phyloP scores from a whole-genome alignment of 805 yeast genomes.

The Metschnikowia vanudenii region DNA sequence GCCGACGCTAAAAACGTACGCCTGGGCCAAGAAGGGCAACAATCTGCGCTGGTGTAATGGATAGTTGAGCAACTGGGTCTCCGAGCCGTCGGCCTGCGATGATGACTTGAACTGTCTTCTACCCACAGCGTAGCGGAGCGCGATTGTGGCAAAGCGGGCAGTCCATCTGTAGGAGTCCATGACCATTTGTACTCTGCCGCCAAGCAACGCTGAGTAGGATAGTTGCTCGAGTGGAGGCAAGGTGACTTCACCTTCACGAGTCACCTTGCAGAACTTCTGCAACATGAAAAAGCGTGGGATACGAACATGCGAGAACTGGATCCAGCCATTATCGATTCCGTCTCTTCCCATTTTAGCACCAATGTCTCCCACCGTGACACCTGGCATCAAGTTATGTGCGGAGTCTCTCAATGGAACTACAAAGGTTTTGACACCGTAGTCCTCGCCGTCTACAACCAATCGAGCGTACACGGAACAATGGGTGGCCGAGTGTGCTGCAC shows the following conservation, averaged over 20 bases:
- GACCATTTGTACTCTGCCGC: slow-evolving; percentile 23
- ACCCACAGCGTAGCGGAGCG: slow-evolving; percentile 23
- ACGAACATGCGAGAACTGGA: slow-evolving; percentile 22
- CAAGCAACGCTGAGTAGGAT: slow-evolving; percentile 22
- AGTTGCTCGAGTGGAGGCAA: slow-evolving; percentile 23
- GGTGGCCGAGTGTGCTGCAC: slow-evolving; percentile 24
- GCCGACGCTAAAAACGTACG: slow-evolving; percentile 21
- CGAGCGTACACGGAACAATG: slow-evolving; percentile 23
- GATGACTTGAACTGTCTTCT: slow-evolving; percentile 22
- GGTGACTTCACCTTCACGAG: slow-evolving; percentile 19
- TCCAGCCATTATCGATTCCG: slow-evolving; percentile 26
- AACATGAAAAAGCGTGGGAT: slow-evolving; percentile 24
- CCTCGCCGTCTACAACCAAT: slow-evolving; percentile 21
- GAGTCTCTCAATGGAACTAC: slow-evolving; percentile 23
- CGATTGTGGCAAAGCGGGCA: slow-evolving; percentile 21
- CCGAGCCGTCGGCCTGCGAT: slow-evolving; percentile 23
- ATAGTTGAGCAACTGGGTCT: slow-evolving; percentile 24
- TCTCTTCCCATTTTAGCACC: slow-evolving; percentile 26
- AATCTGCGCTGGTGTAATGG: slow-evolving; percentile 23
- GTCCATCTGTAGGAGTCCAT: slow-evolving; percentile 23
- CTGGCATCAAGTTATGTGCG: slow-evolving; percentile 22
- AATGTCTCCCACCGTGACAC: slow-evolving; percentile 23
- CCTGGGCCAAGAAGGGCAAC: slow-evolving; percentile 23
- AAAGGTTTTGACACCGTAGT: slow-evolving; percentile 24
- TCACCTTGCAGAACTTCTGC: slow-evolving; percentile 21